Percentiles rank a stretch among this genome's conserved stretches.
Conservation (phyloP, 2,329 filamentous ascomycete genomes). For the Microcyclosporella mali region DNA sequence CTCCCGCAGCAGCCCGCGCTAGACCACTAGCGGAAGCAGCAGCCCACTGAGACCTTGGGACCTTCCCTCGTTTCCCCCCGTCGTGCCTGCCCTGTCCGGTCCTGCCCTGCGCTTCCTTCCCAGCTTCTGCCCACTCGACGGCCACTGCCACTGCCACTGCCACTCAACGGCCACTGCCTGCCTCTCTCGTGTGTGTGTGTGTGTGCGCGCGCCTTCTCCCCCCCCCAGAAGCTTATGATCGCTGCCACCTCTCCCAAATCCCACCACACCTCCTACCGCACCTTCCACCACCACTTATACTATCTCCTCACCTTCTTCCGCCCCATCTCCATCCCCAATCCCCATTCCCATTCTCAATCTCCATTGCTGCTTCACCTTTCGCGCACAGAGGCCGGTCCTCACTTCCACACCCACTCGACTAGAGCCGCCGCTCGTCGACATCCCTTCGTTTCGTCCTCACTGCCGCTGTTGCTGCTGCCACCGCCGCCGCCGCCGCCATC, state of each 20-base stretch:
- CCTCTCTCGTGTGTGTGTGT: no score
- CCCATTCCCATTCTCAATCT: background rate
- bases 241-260: background rate
- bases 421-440: conserved; percentile 4
- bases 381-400: conserved; percentile 19
- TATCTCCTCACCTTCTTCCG: background rate
- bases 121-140: no score
- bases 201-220: no score
- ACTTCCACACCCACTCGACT: conserved; percentile 5
- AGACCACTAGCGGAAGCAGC: no score
- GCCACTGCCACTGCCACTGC: background rate
- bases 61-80: no score
- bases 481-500: conserved; percentile 53
- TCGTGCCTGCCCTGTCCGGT: no score
- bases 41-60: no score
- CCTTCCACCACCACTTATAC: background rate
- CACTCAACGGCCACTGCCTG: background rate
- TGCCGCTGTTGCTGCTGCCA: conserved; percentile 1
- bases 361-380: conserved; percentile 4
- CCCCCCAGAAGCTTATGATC: background rate
- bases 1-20: no score
- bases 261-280: background rate
- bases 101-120: no score
- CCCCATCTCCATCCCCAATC: background rate
- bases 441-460: background rate